phyloP scores from a whole-genome alignment of 805 yeast genomes.

The Wickerhamomyces hampshirensis region DNA sequence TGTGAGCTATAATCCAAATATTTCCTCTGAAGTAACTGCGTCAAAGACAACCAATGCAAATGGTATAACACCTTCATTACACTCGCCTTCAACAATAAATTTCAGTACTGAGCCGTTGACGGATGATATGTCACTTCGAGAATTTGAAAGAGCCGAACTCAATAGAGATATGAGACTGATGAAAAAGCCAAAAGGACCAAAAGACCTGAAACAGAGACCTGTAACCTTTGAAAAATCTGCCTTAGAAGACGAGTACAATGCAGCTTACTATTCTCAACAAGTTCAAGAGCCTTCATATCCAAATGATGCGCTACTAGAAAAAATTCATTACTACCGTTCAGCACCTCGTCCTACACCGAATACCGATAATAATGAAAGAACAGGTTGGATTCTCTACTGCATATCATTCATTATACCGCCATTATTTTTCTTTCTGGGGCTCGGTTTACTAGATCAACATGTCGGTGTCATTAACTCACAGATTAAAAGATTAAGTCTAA shows the following conservation, averaged over 20 bases:
- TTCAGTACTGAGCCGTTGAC: constrained; percentile 1
- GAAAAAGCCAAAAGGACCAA: constrained; percentile 7
- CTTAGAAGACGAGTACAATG: not conserved
- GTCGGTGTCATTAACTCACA: constrained; percentile 7
- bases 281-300: constrained; percentile 5
- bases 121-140: constrained; percentile 8
- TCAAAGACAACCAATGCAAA: not conserved
- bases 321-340: constrained; percentile 14
- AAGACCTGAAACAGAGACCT: constrained; percentile 10
- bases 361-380: not conserved
- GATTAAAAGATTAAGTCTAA: constrained; percentile 16
- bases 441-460: constrained; percentile 20
- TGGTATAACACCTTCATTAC: constrained; percentile 14
- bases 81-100: constrained; percentile 8
- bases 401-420: constrained; percentile 24
- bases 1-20: not conserved
- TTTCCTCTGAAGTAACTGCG: not conserved
- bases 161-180: constrained; percentile 3
- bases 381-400: constrained; percentile 12
- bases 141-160: constrained; percentile 5
- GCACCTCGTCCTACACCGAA: not conserved
- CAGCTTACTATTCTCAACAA: not conserved
- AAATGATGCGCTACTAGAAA: constrained; percentile 12
- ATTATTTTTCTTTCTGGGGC: constrained; percentile 25
- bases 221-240: not conserved